These are phyloP conservation scores for Bimuria novae-zelandiae DNA, from an alignment of 2,329 filamentous ascomycete species.

Conservation along the genomic window DNA sequence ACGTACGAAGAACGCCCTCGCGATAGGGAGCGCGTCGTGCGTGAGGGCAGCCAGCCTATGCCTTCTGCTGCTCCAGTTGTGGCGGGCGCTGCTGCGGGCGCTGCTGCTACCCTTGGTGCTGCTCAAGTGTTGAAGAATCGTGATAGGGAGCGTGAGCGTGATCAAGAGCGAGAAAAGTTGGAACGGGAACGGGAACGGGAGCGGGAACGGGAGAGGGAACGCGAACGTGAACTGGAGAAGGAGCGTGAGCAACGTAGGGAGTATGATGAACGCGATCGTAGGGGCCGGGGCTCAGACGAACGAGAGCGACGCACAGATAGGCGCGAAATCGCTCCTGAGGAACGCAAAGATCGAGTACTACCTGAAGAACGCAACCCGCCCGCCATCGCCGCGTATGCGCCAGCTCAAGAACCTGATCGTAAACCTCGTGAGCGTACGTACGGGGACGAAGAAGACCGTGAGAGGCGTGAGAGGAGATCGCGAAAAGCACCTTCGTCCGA, in stretches of 20 bases:
- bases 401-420: conserved; percentile 30
- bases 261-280: conserved; percentile 40
- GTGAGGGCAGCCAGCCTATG: conserved; percentile 18
- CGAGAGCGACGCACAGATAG: conserved; percentile 26
- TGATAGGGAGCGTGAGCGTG: conserved; percentile 36
- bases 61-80: conserved; percentile 27
- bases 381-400: conserved; percentile 19
- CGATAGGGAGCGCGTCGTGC: conserved; percentile 26
- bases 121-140: conserved; percentile 36
- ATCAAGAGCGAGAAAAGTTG: conserved; percentile 42
- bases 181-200: conserved; percentile 31
- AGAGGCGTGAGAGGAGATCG: conserved; percentile 27
- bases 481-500: conserved; percentile 38
- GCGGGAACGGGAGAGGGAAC: conserved; percentile 41
- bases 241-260: conserved; percentile 35
- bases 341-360: conserved; percentile 16
- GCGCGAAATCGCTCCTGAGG: conserved; percentile 17
- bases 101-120: conserved; percentile 36
- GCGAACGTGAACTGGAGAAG: conserved; percentile 39
- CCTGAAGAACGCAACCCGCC: conserved; percentile 23
- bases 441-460: conserved; percentile 40
- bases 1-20: conserved; percentile 39
- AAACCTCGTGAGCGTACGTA: conserved; percentile 39
- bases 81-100: conserved; percentile 37
- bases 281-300: conserved; percentile 28